Evolutionary conservation across 2,329 filamentous ascomycete genomes (phyloP).

Genomic region (Xylaria sp.): DNA sequence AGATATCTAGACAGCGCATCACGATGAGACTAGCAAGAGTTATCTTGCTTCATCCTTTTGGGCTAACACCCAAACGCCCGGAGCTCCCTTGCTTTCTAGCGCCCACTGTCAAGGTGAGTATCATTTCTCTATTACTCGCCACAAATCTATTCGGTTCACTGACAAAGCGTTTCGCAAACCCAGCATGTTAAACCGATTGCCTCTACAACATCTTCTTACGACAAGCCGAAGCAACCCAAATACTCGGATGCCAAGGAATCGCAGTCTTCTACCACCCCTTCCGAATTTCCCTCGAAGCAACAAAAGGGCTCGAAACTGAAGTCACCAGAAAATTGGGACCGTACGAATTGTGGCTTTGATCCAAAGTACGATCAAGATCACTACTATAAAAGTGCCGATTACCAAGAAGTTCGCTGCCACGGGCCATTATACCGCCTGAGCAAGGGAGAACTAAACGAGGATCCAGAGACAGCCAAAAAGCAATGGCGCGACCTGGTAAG

Average conservation of each 20-base stretch:
- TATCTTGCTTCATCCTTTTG: neutral
- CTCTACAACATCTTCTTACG: too few species aligned
- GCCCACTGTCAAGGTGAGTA: neutral
- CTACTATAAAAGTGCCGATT: too few species aligned
- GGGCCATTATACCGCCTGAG: slow-evolving; percentile 3
- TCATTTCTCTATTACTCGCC: neutral
- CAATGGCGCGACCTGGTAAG: neutral
- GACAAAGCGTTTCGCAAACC: neutral
- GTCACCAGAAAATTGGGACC: neutral
- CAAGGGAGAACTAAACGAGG: neutral
- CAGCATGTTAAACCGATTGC: neutral
- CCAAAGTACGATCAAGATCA: neutral
- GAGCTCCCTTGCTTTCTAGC: neutral
- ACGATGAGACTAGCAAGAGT: neutral
- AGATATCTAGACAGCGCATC: neutral
- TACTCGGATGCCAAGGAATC: too few species aligned
- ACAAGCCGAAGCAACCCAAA: neutral
- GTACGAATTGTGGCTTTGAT: neutral
- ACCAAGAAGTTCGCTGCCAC: neutral
- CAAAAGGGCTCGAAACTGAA: too few species aligned
- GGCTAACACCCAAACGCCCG: neutral
- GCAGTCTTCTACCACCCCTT: neutral
- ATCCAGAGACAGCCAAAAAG: neutral
- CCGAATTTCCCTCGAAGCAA: neutral
- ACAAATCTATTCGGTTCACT: neutral